Evolutionary conservation across 352 stramenopile genomes (phyloP), one percentile per base, ranked within the genome.

Genomic region (Blastocystis sp.): DNA sequence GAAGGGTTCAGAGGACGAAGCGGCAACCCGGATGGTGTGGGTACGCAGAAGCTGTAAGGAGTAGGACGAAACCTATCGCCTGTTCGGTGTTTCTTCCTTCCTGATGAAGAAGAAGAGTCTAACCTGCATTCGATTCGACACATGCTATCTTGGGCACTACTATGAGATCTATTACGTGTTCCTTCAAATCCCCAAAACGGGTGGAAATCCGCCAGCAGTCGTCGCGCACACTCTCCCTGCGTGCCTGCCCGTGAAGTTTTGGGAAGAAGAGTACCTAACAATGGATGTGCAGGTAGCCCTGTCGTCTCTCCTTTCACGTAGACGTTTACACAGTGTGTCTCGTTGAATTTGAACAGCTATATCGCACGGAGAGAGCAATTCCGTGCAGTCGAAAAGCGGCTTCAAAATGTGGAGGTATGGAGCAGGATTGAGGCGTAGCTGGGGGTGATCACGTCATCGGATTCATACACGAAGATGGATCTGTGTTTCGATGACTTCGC

Each of bases 121-220:
- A 42, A 48, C 48, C 6, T 81, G 71, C 66, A 14, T 81, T 11
- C 71, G 71, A 4, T 81, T 81, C 28, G 71, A 81, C 66, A 81
- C 71, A 54, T 81, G 71, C 60, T 81, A 65, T 66, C 71, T 66
- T n/a, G 71, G 71, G n/a, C 43, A 45, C 48, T 81, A 81, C 43
- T 81, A 63, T 45, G 71, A 81, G 7, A 81, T 81, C 48, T 81
- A 45, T 24, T 81, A 81, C 48, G 40, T 81, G 10, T 81, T 81
- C 48, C 11, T 81, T 21, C 11, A 66, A 3, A 3, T 64, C 3
- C 71, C 71, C 11, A 63, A 66, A 59, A 34, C 28, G 28, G 28
- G 28, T 34, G 28, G 28, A 34, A 34, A 34, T 34, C 28, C 28
- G 28, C 28, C 28, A 34, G 28, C 28, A 34, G 43, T 81, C 60